Evolutionary conservation across 2,329 filamentous ascomycete species (phyloP).

Genomic region (Chaetothyriales sp.): DNA sequence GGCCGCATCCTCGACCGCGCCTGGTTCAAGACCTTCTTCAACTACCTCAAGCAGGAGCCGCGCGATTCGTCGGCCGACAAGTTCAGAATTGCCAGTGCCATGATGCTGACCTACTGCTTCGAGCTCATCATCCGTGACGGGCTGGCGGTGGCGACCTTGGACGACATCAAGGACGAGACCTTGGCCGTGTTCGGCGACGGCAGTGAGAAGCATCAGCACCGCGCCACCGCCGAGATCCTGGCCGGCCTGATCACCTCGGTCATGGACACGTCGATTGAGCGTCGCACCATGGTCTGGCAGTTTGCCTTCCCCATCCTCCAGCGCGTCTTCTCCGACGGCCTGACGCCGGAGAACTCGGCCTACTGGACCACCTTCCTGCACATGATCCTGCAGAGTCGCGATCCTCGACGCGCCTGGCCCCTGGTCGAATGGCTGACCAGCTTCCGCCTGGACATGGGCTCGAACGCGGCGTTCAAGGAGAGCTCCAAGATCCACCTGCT

Average conservation of each 20-base stretch:
- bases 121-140: conserved; percentile 70
- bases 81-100: conserved; percentile 77
- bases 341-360: conserved; percentile 84
- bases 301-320: conserved; percentile 83
- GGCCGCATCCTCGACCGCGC: conserved; percentile 64
- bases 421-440: conserved; percentile 68
- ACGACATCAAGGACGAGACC: conserved; percentile 74
- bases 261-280: conserved; percentile 59
- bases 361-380: conserved; percentile 96
- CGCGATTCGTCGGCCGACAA: conserved; percentile 68
- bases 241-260: conserved; percentile 72
- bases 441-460: conserved; percentile 85
- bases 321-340: conserved; percentile 71
- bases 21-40: conserved; percentile 81
- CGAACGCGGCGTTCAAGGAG: conserved; percentile 97
- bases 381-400: conserved; percentile 73
- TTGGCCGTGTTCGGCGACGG: conserved; percentile 75
- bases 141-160: conserved; percentile 62
- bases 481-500: conserved; percentile 89
- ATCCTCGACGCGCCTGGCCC: conserved; percentile 76
- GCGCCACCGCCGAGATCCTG: conserved; percentile 86
- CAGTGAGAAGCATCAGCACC: conserved; percentile 93
- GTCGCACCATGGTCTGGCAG: conserved; percentile 66
- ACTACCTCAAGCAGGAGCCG: conserved; percentile 90
- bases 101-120: conserved; percentile 78